phyloP scores from a whole-genome alignment of 768 basidiomycete species.

The Candolleomyces eurysporus region DNA sequence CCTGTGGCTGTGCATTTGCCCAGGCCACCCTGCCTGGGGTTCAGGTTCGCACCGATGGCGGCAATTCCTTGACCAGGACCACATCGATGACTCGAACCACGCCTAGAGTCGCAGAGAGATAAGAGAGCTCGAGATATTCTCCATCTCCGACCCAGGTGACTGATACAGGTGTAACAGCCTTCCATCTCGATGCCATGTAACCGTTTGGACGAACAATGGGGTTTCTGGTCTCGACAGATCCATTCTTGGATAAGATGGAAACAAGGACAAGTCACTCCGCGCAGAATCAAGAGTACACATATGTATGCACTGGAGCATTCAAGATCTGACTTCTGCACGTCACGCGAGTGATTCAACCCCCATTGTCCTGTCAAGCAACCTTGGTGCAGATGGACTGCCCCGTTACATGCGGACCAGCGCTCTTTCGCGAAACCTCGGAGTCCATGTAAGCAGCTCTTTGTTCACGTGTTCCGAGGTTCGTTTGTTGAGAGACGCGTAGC shows the following conservation, averaged over 20 bases:
- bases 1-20: conserved; percentile 19
- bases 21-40: background rate
- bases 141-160: background rate
- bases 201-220: conserved; percentile 12
- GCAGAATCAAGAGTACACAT: background rate
- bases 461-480: background rate
- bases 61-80: background rate
- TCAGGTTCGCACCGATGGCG: background rate
- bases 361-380: conserved; percentile 6
- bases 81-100: too few species aligned
- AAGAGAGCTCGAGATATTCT: background rate
- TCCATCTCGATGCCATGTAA: conserved; percentile 1
- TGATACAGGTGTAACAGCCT: background rate
- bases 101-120: too few species aligned
- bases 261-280: background rate
- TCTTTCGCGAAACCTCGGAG: background rate
- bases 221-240: background rate
- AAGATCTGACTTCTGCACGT: background rate
- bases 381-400: background rate
- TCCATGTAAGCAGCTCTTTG: background rate
- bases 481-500: background rate
- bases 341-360: background rate
- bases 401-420: background rate
- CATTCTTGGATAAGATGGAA: conserved; percentile 3
- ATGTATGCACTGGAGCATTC: background rate